Base-by-base conservation (phyloP, 345 rosid genomes). In the Hibiscus syriacus region DNA sequence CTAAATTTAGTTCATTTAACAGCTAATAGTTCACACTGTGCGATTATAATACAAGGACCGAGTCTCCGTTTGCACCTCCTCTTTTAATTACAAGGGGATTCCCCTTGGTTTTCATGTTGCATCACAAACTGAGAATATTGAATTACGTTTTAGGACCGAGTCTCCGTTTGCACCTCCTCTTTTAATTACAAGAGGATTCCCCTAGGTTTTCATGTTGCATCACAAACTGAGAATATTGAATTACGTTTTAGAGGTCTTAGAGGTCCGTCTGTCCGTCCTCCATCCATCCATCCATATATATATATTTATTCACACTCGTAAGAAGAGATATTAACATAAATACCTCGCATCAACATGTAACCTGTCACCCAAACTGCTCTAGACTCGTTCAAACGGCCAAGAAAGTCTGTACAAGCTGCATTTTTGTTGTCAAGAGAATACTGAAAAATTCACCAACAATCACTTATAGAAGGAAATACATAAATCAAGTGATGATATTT, bases 341-440 rank as follows among this genome's bases (percentile, higher is more conserved):
- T 87, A 91, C 99, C 92, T 89, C 25, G 93, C 89, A 78, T 89
- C 87, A 55, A 81, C 68, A 14, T 90, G 90, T 71, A 94, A 75
- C 68, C 83, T 83, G 72, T 77, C 79, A 19, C 78, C 86, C 92
- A 86, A 74, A 83, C 89, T 41, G 80, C 84, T 79, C 80, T 71
- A 60, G 99, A 91, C 65, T 85, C 85, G 2, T 81, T 86, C 70
- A 91, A 78, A 63, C 79, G 80, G 55, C 77, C 75, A 10, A 91
- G 77, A 75, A 94, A 89, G 48, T 78, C 85, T 64, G 70, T 72
- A 76, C 89, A 91, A 16, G 78, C 78, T 61, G 87, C 81, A 79
- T 79, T 88, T 80, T 74, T 88, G 80, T 80, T 81, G 60, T 73
- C 96, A 66, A 87, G 84, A 46, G 88, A 77, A 66, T 86, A 93